A percentile compares a stretch with the other conserved stretches of the same genome.
Conservation (phyloP, 495 filamentous ascomycete genomes). For the Podospora anserina region DNA sequence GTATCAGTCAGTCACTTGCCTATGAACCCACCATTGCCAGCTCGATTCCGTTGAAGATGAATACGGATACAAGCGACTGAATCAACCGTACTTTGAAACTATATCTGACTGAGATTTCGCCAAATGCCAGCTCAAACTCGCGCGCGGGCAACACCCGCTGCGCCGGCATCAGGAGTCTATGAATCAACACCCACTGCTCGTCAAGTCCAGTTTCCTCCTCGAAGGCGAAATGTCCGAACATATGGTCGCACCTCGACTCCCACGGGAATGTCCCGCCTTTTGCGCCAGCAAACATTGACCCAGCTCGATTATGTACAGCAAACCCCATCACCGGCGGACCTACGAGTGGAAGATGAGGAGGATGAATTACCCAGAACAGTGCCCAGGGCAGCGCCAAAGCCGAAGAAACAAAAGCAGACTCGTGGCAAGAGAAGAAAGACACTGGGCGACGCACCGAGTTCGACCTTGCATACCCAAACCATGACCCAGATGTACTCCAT, state of each 20-base stretch:
- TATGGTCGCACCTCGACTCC: constrained; percentile 39
- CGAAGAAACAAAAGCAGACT: neutral
- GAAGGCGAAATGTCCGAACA: constrained; percentile 34
- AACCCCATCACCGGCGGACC: constrained; percentile 8
- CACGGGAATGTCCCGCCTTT: constrained; percentile 16
- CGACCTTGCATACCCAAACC: constrained; percentile 45
- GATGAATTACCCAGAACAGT: constrained; percentile 13
- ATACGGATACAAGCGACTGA: neutral
- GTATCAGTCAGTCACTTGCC: neutral
- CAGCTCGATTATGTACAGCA: constrained; percentile 45
- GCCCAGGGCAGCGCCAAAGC: constrained; percentile 16
- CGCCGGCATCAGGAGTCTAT: constrained; percentile 36
- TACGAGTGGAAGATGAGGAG: constrained; percentile 14
- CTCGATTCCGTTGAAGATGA: neutral
- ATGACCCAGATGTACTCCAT: constrained; percentile 42
- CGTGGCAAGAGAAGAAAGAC: constrained; percentile 38
- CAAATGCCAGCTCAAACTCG: constrained; percentile 37
- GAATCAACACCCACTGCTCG: constrained; percentile 36
- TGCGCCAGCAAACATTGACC: constrained; percentile 48
- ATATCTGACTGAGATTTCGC: neutral
- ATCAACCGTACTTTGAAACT: neutral
- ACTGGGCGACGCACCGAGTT: constrained; percentile 36
- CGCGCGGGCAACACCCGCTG: constrained; percentile 19
- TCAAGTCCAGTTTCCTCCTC: constrained; percentile 40
- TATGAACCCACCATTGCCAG: neutral